Conservation (phyloP, 2,329 filamentous ascomycete genomes). For the Pseudopithomyces maydicus region DNA sequence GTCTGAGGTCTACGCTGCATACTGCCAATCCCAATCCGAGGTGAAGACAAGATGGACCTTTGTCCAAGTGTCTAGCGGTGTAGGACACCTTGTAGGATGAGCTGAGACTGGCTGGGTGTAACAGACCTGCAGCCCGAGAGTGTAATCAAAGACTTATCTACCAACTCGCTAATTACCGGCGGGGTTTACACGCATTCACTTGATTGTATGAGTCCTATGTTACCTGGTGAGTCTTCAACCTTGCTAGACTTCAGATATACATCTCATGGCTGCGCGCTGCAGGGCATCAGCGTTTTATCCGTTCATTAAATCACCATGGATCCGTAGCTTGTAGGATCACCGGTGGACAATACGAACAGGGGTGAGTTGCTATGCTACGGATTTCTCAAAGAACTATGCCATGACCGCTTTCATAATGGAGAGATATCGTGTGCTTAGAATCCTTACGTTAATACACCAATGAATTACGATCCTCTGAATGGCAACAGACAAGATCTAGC, state of each 20-base stretch:
- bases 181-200: conserved; percentile 57
- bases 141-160: conserved; percentile 51
- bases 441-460: too few relatives aligned
- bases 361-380: conserved; percentile 8
- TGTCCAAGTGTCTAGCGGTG: not conserved
- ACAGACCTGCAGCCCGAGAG: conserved; percentile 64
- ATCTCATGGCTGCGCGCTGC: conserved; percentile 38
- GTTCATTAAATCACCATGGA: conserved; percentile 59
- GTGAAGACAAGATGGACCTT: not conserved
- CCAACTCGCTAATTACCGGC: conserved; percentile 49
- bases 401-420: conserved; percentile 58
- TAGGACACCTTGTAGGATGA: not conserved
- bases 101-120: conserved; percentile 26
- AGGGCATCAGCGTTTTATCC: conserved; percentile 56
- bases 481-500: too few relatives aligned
- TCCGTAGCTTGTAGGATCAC: conserved; percentile 47
- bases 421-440: conserved; percentile 59
- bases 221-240: not conserved
- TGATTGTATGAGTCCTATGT: conserved; percentile 53
- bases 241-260: not conserved
- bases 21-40: not conserved
- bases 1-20: not conserved
- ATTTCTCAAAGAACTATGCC: not conserved
- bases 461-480: too few relatives aligned
- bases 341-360: conserved; percentile 35